Evolutionary conservation across 2,329 filamentous ascomycete species (phyloP), one percentile per base, ranked within the genome.

Genomic region (Gyromitra esculenta): DNA sequence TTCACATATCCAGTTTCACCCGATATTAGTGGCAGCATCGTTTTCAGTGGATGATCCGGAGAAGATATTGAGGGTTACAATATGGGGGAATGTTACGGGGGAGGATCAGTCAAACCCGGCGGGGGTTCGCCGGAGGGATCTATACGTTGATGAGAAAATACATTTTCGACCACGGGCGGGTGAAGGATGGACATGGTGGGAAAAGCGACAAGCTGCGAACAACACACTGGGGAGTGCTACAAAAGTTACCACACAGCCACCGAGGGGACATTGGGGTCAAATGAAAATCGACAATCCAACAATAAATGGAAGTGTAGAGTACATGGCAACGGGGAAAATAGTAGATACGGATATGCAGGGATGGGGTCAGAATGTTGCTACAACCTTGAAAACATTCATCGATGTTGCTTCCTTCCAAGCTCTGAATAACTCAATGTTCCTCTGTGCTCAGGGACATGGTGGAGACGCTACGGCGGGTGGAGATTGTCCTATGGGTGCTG

Each of bases 51-150:
- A 85, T 13, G 85, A 88, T 78, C 83, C 88, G 3, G 87, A 85
- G 65, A 89, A 94, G 82, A 88, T 87, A 52, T 86, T 99, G 63
- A 89, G 88, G 78, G 85, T 97, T 71, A 96, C 90, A 0, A 88
- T 97, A 60, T 98, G 93, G 85, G 95, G 94, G 66, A 97, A 98
- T 83, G 93, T 98, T 39, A 92, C 91, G 7, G 96, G 96, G 87
- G 89, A 81, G 83, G 88, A 0, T 84, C 86, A 60, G 93, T 93
- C 92, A 82, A 80, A 1, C 86, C 96, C 81, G 82, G 86, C 0
- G 88, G 87, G 45, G 82, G 86, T 63, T 89, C 87, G 0, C 85
- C 89, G 69, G 85, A 86, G 77, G 93, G 43, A 41, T 39, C 45
- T 77, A 18, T 64, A 59, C 64, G 25, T 57, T 60, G 65, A 94